These are phyloP conservation scores for Kazachstania martiniae DNA, from an alignment of 805 yeast species.

Conservation along the genomic window DNA sequence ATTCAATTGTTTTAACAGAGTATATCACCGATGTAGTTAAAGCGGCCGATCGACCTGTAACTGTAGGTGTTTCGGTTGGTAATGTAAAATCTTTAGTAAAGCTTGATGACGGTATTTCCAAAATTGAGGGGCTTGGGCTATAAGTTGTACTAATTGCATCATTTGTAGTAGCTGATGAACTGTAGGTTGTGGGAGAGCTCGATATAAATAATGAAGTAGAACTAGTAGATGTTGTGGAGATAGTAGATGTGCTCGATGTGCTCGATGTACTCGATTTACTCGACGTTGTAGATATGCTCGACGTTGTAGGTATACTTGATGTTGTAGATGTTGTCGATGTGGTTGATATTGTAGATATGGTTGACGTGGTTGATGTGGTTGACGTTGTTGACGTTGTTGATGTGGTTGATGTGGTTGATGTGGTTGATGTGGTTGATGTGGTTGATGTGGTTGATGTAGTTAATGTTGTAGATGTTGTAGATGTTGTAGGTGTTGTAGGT, in stretches of 20 bases:
- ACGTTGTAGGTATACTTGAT: conserved; percentile 1
- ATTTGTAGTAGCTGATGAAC: not conserved
- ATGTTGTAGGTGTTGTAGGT: not conserved
- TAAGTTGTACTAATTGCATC: not conserved
- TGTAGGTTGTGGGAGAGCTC: conserved; percentile 2
- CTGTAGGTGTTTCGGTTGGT: too few species aligned
- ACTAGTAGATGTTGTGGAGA: conserved; percentile 1
- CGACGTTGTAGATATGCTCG: too few species aligned
- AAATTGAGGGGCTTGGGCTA: too few species aligned
- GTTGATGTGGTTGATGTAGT: conserved; percentile 1
- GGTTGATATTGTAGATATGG: conserved; percentile 4
- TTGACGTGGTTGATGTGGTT: conserved; percentile 3
- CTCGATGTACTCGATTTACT: too few species aligned
- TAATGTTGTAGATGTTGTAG: conserved; percentile 1
- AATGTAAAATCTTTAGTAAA: too few species aligned
- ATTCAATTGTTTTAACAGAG: too few species aligned
- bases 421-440: conserved; percentile 1
- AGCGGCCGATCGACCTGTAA: too few species aligned
- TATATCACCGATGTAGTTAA: too few species aligned
- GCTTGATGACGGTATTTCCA: too few species aligned
- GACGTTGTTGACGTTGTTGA: conserved; percentile 4
- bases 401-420: conserved; percentile 4
- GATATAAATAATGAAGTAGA: conserved; percentile 3
- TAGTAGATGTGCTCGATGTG: conserved; percentile 1
- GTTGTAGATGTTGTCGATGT: conserved; percentile 5